Base-by-base conservation (phyloP, 2,329 filamentous ascomycete genomes). In the Ophiostoma tasmaniense region DNA sequence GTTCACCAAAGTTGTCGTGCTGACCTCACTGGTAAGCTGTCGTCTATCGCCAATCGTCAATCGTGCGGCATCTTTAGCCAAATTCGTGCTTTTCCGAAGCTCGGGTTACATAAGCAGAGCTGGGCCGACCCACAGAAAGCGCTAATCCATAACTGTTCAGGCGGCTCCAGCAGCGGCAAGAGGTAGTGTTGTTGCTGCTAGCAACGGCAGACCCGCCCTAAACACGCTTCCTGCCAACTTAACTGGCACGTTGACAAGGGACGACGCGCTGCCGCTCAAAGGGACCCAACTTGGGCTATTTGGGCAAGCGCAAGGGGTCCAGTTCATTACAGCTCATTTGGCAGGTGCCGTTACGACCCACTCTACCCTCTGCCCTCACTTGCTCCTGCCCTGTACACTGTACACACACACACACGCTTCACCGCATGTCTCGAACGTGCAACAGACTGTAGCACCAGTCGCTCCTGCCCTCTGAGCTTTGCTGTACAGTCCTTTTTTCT, bases 11-110 rank as follows among this genome's bases (percentile, higher is more conserved):
- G 1, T 37, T 20, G 17, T 33, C 30, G 6, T 25, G 28, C 8
- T 52, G 22, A 67, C 25, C 66, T 52, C 37, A 28, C 64, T 14
- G 13, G 61, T 45, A 13, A 28, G n/a, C n/a, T 62, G 62, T 52
- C n/a, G 64, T 33, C 33, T 17, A 69, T 42, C 72, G 73, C 67
- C 39, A 8, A n/a, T 42, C 33, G 39, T 4, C 35, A 28, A 35
- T 5, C 10, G 10, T 55, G 50, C 50, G 50, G 50, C 50, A 28
- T 55, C 50, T 35, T 45, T n/a, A 20, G n/a, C 22, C 61, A 35
- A 35, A 37, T 45, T 45, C 64, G 64, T 45, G 35, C 64, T 39
- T 65, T 65, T 45, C 64, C 35, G n/a, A 45, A 25, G 22, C 50
- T 55, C 17, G 2, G 10, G 10, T 65, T 65, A 65, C 64, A 45